Base-by-base conservation (phyloP, 139 green algal genomes). In the Chlamydomonas schloesseri region DNA sequence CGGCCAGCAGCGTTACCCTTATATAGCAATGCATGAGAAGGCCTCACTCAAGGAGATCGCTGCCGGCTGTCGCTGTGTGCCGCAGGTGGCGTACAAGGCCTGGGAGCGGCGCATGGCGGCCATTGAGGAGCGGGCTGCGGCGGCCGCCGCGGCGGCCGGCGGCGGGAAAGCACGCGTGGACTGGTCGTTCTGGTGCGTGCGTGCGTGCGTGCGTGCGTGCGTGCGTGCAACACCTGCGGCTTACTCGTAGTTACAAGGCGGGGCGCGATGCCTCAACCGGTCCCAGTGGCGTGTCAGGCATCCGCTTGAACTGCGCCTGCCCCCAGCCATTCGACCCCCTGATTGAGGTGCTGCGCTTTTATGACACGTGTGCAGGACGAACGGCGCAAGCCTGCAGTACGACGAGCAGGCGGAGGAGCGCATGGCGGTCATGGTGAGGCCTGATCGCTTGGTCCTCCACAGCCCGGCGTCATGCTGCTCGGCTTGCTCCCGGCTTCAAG, bases 51-150 rank as follows among this genome's bases (percentile, higher is more conserved):
- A n/a, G n/a, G n/a, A n/a, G n/a, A n/a, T 33, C 36, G 24, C 28
- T 69, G 62, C 62, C 62, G 60, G 21, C 60, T n/a, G 2, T 20
- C 26, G 24, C 3, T 50, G 31, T 31, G 11, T 46, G 4, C 67
- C 2, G 15, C 84, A 89, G 84, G 65, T 80, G 50, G 86, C 86
- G 36, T 84, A 73, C 73, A 90, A 90, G 79, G 86, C 86, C 6
- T 90, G 70, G 69, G 79, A 90, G 62, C 72, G 81, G 79, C 86
- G 86, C 29, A 78, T 81, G 68, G 60, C 73, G 18, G 79, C 62
- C 0, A 75, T 81, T n/a, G 33, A 65, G 57, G 64, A 67, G 50
- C 74, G 53, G 5, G 86, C 86, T 2, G 68, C 33, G 24, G 79
- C 79, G 11, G 76, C 76, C 4, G 53, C 67, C 0, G 47, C 13